Conservation (phyloP, 148 eudicot genomes). For the Vaccinium corymbosum region DNA sequence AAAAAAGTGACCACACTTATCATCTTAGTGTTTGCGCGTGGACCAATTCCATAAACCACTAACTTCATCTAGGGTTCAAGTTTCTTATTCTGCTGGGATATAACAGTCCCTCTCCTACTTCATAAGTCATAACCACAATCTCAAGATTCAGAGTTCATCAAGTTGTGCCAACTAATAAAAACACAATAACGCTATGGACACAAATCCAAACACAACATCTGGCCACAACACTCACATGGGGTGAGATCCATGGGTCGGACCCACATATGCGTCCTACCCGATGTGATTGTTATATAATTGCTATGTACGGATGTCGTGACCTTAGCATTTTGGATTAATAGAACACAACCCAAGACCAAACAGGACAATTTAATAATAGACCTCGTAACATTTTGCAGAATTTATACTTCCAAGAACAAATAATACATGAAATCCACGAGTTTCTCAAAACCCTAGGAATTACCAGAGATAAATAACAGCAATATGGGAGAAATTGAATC, state of each 20-base stretch:
- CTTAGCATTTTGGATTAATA: too few relatives aligned
- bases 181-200: too few relatives aligned
- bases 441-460: too few relatives aligned
- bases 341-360: neutral
- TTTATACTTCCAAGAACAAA: neutral
- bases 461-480: neutral
- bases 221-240: too few relatives aligned
- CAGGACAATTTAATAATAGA: neutral
- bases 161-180: neutral
- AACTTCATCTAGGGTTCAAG: neutral
- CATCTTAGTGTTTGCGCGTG: neutral
- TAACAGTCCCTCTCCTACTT: neutral
- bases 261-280: too few relatives aligned
- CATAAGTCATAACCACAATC: neutral
- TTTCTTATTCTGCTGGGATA: neutral
- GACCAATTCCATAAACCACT: neutral
- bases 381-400: neutral
- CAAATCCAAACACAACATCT: too few relatives aligned
- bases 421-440: neutral
- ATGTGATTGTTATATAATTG: too few relatives aligned
- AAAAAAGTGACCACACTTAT: neutral
- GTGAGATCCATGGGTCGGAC: too few relatives aligned
- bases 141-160: neutral
- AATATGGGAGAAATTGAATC: neutral
- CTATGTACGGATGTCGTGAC: too few relatives aligned